Evolutionary conservation across 2,329 filamentous ascomycete species (phyloP).

Genomic region (Sporothrix luriei): DNA sequence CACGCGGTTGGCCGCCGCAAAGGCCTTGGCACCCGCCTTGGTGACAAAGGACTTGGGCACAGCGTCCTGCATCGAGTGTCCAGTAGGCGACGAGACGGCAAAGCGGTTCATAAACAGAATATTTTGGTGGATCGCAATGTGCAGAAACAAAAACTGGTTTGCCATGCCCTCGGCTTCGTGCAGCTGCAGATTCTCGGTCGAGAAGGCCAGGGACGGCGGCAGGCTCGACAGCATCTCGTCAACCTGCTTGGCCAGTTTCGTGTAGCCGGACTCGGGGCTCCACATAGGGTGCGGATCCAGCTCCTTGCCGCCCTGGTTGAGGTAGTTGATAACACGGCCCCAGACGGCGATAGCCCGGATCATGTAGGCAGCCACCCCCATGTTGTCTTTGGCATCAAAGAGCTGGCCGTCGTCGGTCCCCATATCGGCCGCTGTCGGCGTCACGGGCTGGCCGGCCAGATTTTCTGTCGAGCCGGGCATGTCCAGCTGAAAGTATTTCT

Average conservation of each 20-base stretch:
- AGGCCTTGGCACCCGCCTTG: conserved; percentile 72
- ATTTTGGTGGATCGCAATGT: conserved; percentile 87
- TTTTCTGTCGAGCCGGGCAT: conserved; percentile 86
- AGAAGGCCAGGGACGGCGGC: conserved; percentile 73
- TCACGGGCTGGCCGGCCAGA: conserved; percentile 60
- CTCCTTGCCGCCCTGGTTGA: conserved; percentile 87
- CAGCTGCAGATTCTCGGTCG: conserved; percentile 76
- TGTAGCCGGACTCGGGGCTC: conserved; percentile 77
- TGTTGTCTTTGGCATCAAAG: conserved; percentile 73
- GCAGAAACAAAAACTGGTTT: conserved; percentile 90
- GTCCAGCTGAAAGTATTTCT: conserved; percentile 86
- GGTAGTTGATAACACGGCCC: conserved; percentile 85
- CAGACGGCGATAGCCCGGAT: conserved; percentile 83
- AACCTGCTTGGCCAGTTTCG: conserved; percentile 68
- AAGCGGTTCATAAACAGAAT: conserved; percentile 88
- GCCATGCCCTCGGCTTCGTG: conserved; percentile 83
- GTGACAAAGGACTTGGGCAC: conserved; percentile 77
- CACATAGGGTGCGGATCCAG: conserved; percentile 77
- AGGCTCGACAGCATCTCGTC: conserved; percentile 70
- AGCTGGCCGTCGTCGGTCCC: conserved; percentile 67
- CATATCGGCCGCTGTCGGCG: conserved; percentile 47
- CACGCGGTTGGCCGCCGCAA: conserved; percentile 83
- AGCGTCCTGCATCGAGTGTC: conserved; percentile 62
- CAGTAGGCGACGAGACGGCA: conserved; percentile 71
- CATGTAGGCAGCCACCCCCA: conserved; percentile 92